These are phyloP conservation scores for Fusarium lyarnte DNA, from an alignment of 2,329 filamentous ascomycete species.

Conservation along the genomic window DNA sequence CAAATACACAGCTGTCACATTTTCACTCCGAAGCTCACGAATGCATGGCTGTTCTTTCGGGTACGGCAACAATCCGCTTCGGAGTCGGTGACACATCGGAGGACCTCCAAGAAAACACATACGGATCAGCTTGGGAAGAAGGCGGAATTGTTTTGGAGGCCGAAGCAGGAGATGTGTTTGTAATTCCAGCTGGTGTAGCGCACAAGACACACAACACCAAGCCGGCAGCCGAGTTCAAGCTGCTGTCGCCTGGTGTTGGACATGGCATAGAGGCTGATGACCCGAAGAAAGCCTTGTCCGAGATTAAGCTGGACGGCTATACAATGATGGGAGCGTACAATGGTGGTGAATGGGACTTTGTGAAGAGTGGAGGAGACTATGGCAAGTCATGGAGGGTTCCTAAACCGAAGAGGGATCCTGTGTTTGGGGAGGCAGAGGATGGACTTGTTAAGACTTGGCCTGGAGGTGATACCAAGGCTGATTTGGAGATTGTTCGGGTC, in stretches of 20 bases:
- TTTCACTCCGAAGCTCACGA: constrained; percentile 67
- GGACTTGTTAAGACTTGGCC: constrained; percentile 27
- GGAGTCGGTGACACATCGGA: constrained; percentile 60
- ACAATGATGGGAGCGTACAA: constrained; percentile 60
- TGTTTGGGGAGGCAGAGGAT: constrained; percentile 10
- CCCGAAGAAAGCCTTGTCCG: constrained; percentile 47
- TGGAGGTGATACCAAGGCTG: background rate
- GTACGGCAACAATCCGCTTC: constrained; percentile 62
- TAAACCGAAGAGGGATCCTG: constrained; percentile 30
- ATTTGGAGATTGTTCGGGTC: background rate
- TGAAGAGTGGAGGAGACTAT: constrained; percentile 31
- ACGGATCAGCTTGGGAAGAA: constrained; percentile 52
- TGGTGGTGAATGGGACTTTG: constrained; percentile 35
- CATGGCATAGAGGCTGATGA: constrained; percentile 50
- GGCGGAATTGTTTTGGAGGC: constrained; percentile 61
- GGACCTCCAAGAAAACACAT: constrained; percentile 52
- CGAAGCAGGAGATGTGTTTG: constrained; percentile 64
- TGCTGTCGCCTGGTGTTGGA: constrained; percentile 57
- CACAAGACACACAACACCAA: constrained; percentile 62
- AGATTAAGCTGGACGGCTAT: constrained; percentile 48
- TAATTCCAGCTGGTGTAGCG: constrained; percentile 65
- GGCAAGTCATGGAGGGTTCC: constrained; percentile 34
- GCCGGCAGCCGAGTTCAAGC: constrained; percentile 45
- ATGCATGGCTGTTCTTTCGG: constrained; percentile 65
- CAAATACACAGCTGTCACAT: constrained; percentile 62